phyloP scores from a whole-genome alignment of 345 rosid species.

The Syzygium jambos region DNA sequence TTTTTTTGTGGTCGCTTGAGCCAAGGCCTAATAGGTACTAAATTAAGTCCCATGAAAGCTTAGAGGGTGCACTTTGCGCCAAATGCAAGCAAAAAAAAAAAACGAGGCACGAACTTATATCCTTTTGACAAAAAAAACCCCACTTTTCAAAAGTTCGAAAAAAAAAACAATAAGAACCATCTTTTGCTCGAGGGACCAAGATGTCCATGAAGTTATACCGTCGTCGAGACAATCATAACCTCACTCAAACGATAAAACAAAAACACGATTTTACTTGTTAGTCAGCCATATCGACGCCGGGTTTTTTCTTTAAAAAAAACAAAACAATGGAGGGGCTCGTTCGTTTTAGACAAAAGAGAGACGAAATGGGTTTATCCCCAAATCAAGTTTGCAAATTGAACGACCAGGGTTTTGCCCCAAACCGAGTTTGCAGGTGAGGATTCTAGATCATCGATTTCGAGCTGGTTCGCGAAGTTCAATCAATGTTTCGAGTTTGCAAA shows the following conservation, averaged over 20 bases:
- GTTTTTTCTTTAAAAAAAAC: background rate
- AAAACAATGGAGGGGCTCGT: background rate
- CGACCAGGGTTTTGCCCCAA: background rate
- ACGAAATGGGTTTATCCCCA: background rate
- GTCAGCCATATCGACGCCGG: too few species aligned
- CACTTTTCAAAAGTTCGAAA: background rate
- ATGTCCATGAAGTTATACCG: background rate
- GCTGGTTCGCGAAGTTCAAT: background rate
- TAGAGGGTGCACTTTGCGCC: fast-evolving
- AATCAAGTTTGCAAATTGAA: background rate
- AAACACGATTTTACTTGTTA: background rate
- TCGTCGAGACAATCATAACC: background rate
- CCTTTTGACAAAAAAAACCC: background rate
- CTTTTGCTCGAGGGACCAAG: background rate
- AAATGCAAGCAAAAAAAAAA: background rate
- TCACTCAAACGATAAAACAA: background rate
- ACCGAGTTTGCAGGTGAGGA: background rate
- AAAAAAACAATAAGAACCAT: background rate
- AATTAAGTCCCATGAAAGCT: background rate
- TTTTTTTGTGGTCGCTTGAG: background rate
- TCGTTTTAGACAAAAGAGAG: background rate
- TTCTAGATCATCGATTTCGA: background rate
- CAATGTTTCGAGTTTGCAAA: background rate
- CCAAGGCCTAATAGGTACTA: background rate
- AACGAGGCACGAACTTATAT: fast-evolving